A percentile compares a stretch with the other conserved stretches of the same genome.
These are phyloP conservation scores for Neurospora sp. DNA, from an alignment of 2,329 filamentous ascomycete species.

Conservation along the genomic window DNA sequence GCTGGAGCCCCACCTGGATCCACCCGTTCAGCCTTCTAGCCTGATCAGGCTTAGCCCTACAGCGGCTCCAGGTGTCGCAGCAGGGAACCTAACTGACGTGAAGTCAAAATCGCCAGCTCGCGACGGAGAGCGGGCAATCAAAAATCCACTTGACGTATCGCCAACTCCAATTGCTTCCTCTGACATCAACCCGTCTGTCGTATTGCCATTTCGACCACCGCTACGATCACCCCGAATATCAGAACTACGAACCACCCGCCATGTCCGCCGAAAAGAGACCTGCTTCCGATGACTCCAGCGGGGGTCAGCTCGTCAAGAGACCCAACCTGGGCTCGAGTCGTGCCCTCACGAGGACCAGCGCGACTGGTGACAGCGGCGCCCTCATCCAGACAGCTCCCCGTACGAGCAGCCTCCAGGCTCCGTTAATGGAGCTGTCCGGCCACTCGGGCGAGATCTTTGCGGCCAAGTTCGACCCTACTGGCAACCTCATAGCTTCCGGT, in stretches of 20 bases:
- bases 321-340: constrained; percentile 56
- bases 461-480: constrained; percentile 80
- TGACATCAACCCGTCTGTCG: neutral
- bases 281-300: constrained; percentile 72
- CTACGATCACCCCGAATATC: neutral
- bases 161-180: neutral
- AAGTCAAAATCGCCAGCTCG: neutral
- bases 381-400: constrained; percentile 51
- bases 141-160: constrained; percentile 15
- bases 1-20: neutral
- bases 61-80: neutral
- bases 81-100: neutral
- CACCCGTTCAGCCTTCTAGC: neutral
- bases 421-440: constrained; percentile 87
- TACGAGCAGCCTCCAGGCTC: constrained; percentile 75
- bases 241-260: neutral
- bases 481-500: constrained; percentile 82
- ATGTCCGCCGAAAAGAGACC: constrained; percentile 93
- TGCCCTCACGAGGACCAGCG: constrained; percentile 41
- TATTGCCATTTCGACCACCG: neutral
- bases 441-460: constrained; percentile 81
- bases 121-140: constrained; percentile 15
- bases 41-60: neutral
- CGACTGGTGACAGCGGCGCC: constrained; percentile 32
- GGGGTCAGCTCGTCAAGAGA: constrained; percentile 75